Base-by-base conservation (phyloP, 495 filamentous ascomycete genomes). In the Xylaria grammica region DNA sequence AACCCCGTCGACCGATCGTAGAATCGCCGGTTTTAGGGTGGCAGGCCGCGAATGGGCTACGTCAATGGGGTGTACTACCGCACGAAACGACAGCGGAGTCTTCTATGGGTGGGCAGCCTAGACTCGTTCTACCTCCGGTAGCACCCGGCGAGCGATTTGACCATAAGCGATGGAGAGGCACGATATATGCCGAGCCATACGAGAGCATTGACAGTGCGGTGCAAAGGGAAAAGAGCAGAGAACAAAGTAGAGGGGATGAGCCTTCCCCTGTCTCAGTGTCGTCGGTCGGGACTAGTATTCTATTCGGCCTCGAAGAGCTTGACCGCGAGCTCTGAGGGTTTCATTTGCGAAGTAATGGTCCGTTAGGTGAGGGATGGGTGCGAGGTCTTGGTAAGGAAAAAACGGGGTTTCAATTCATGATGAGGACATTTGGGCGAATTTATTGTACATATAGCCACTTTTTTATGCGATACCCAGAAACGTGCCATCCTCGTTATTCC, bases 21-120 rank as follows among this genome's bases (percentile, higher is more conserved):
- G 57, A 62, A 29, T 62, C 65, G 24, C 63, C 69, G 4, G 53
- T 65, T 17, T 20, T 58, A 32, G 59, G 59, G 30, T 45, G 42
- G 65, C 40, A 22, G 19, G 40, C 19, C 1, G 2, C 17, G 0
- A 34, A 34, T 9, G 19, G n/a, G 30, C 40, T 17, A 20, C 11
- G 20, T 30, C 55, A 17, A 17, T 29, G 54, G 22, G 36, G 38
- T 5, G 1, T n/a, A n/a, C 27, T 40, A 19, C 20, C 1, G 15
- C 27, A 29, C 7, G 10, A 36, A 42, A 22, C 3, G 9, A 36
- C 11, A 1, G 36, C 11, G 53, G 34, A 53, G 60, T 40, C 24
- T n/a, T n/a, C n/a, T 15, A 42, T 17, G 17, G 34, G 49, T 27
- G 22, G 13, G 34, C 24, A 44, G 13, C 36, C 45, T 24, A 32